phyloP scores from a whole-genome alignment of 805 yeast species.

The Cyberlindnera suaveolens region DNA sequence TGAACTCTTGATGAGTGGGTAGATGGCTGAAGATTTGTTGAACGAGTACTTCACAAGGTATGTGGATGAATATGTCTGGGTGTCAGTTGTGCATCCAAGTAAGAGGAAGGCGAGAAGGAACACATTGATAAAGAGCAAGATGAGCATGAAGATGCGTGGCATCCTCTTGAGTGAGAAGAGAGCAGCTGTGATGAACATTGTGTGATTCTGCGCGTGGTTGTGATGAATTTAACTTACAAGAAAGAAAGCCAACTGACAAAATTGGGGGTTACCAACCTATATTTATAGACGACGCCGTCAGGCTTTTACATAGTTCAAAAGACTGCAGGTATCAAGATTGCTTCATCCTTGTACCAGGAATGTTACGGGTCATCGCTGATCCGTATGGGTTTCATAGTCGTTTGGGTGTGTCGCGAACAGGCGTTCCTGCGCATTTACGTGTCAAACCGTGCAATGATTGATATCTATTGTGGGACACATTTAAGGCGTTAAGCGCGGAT shows the following conservation, averaged over 20 bases:
- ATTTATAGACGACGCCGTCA: no score
- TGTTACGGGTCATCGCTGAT: background rate
- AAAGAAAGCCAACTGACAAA: no score
- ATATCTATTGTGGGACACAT: no score
- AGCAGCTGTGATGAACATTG: constrained; percentile 4
- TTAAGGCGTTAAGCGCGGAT: no score
- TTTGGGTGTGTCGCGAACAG: background rate
- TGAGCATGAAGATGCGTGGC: constrained; percentile 36
- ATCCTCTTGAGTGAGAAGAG: constrained; percentile 29
- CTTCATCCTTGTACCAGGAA: no score
- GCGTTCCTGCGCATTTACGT: background rate
- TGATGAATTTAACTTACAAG: no score
- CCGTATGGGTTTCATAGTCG: background rate
- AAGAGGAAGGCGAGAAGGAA: constrained; percentile 50
- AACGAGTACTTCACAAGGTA: constrained; percentile 44
- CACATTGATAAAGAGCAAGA: constrained; percentile 40
- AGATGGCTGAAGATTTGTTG: constrained; percentile 40
- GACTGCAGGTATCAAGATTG: no score
- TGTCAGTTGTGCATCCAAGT: constrained; percentile 44
- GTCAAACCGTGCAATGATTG: no score
- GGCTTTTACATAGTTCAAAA: no score
- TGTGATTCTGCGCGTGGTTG: background rate
- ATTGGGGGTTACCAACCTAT: no score
- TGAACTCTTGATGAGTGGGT: constrained; percentile 32
- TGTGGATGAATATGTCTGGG: constrained; percentile 39